Base-by-base conservation (phyloP, 176 grass and related monocot genomes). In the Secale cereale region DNA sequence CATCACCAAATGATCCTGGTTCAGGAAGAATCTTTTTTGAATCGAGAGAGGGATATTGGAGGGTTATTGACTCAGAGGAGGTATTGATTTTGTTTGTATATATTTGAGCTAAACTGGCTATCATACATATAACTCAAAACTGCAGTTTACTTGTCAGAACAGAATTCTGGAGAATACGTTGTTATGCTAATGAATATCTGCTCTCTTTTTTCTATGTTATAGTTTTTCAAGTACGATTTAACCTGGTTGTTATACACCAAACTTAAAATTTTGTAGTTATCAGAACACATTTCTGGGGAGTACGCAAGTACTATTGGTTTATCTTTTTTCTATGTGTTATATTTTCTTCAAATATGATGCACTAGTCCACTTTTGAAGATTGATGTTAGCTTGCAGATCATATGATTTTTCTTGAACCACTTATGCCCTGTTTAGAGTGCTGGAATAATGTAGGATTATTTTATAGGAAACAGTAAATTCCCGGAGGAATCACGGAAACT, bases 11-110 rank as follows among this genome's bases (percentile, higher is more conserved):
- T 91, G 97, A 99, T 88, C 93, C 97, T 90, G 91, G 97, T 74
- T 92, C 93, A 78, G 97, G 91, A 83, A 94, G 97, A 75, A 94
- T 99, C 16, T 94, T 96, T 81, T 99, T 99, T 79, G 97, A 99
- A 69, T 96, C 89, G 28, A 91, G 87, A 91, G 93, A 99, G 88
- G 83, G 93, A 28, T 74, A 84, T 70, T 99, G 97, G 97, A 89
- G 89, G 85, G 81, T 99, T 81, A 88, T 99, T 76, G 93, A 99
- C 80, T 91, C 90, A 74, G 97, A 92, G 82, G 91, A 99, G 93
- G 97, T 94, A 87, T 66, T 54, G 75, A 10, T 60, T 71, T 73
- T 30, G 10, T 83, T 68, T 33, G n/a, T 39, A 41, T 12, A 9
- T 54, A 54, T 72, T 82, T 69, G 8, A 86, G 59, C 40, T 23